A percentile compares a stretch with the other conserved stretches of the same genome.
These are phyloP conservation scores for Linaria vulgaris DNA, from an alignment of 257 asterid species.

Conservation along the genomic window DNA sequence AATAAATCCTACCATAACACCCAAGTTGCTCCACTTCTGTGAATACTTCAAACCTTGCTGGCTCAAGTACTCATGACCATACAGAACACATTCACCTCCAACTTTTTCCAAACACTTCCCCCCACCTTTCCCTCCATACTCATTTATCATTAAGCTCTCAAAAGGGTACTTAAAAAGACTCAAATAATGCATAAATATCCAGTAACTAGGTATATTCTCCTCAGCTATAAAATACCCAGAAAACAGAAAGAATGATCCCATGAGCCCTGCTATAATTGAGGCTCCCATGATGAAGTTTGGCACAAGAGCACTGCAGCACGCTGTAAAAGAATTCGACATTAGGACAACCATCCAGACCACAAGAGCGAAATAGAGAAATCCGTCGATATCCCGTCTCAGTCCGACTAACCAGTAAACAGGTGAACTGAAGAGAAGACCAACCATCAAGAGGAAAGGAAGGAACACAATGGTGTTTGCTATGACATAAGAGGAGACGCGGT, in stretches of 20 bases:
- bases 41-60: conserved; percentile 58
- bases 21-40: conserved; percentile 70
- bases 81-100: conserved; percentile 48
- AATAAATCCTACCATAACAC: conserved; percentile 62
- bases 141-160: conserved; percentile 79
- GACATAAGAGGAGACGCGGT: conserved; percentile 74
- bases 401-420: conserved; percentile 88
- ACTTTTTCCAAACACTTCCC: conserved; percentile 50
- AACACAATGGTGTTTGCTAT: conserved; percentile 71
- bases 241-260: conserved; percentile 90
- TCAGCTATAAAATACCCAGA: conserved; percentile 76
- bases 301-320: conserved; percentile 78
- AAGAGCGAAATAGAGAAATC: conserved; percentile 64
- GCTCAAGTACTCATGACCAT: conserved; percentile 54
- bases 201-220: conserved; percentile 60
- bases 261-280: conserved; percentile 76
- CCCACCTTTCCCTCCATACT: conserved; percentile 67
- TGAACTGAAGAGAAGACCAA: conserved; percentile 50
- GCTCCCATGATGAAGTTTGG: conserved; percentile 89
- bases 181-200: conserved; percentile 87
- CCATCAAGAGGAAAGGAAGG: conserved; percentile 65
- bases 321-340: conserved; percentile 83
- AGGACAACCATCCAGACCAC: conserved; percentile 73
- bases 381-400: conserved; percentile 49
- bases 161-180: conserved; percentile 85